Evolutionary conservation across 2,329 filamentous ascomycete genomes (phyloP).

Genomic region (Xylaria arbuscula): DNA sequence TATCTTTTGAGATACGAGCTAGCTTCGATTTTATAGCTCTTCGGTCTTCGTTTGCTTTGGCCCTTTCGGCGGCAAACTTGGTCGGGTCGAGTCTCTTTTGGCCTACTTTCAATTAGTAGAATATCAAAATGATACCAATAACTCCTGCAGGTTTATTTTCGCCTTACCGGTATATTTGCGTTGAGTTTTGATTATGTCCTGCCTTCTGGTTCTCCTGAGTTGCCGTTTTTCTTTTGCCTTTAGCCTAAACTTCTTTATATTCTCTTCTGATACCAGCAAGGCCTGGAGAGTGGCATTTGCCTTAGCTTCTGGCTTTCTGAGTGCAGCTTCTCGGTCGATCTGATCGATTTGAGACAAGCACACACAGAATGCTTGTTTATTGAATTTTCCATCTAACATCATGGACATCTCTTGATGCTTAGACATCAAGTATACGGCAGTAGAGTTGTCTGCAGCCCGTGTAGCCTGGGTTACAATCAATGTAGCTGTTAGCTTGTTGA

Average conservation of each 20-base stretch:
- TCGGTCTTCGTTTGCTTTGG: neutral
- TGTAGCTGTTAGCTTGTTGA: slow-evolving; percentile 42
- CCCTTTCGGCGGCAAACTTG: no score
- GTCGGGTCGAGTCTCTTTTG: neutral
- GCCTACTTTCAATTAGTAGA: neutral
- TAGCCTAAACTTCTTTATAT: neutral
- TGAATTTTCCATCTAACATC: slow-evolving; percentile 46
- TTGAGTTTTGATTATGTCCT: neutral
- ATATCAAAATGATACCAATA: no score
- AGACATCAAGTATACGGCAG: slow-evolving; percentile 41
- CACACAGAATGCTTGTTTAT: slow-evolving; percentile 42
- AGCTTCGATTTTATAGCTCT: neutral
- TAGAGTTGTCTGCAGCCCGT: slow-evolving; percentile 47
- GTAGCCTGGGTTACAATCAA: slow-evolving; percentile 45
- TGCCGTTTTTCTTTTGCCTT: slow-evolving; percentile 7
- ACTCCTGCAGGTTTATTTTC: neutral
- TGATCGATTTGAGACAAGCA: slow-evolving; percentile 49
- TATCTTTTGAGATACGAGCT: neutral
- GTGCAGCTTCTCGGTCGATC: slow-evolving; percentile 37
- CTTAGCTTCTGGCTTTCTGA: slow-evolving; percentile 27
- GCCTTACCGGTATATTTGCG: neutral
- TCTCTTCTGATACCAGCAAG: slow-evolving; percentile 1
- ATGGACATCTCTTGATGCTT: slow-evolving; percentile 46
- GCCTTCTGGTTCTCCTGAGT: neutral
- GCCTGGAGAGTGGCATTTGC: slow-evolving; percentile 15